These are phyloP conservation scores for Coniochaeta prunicola DNA, from an alignment of 2,329 filamentous ascomycete genomes.

Conservation along the genomic window DNA sequence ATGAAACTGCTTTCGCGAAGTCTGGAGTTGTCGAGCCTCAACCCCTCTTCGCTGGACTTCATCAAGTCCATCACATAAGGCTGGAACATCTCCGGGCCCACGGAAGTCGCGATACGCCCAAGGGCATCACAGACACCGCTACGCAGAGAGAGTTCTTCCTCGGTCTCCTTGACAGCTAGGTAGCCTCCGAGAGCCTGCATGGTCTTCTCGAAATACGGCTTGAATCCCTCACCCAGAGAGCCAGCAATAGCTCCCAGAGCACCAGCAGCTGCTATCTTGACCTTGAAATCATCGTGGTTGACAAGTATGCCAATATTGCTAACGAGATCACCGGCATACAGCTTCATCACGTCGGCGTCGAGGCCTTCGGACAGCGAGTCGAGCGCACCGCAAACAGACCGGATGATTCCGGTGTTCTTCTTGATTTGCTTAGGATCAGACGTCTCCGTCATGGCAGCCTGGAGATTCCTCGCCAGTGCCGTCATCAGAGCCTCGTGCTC, in stretches of 20 bases:
- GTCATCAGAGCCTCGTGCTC: constrained; percentile 82
- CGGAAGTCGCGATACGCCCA: constrained; percentile 84
- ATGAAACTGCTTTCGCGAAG: constrained; percentile 97
- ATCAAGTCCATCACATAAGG: constrained; percentile 87
- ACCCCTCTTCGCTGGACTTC: constrained; percentile 84
- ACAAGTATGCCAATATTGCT: constrained; percentile 80
- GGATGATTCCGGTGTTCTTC: constrained; percentile 78
- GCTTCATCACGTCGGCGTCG: constrained; percentile 70
- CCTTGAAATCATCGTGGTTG: constrained; percentile 75
- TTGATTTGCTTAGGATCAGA: constrained; percentile 58
- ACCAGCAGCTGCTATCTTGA: constrained; percentile 83
- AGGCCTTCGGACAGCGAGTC: constrained; percentile 86
- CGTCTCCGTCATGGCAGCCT: constrained; percentile 64
- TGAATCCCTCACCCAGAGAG: constrained; percentile 74
- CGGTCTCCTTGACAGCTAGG: constrained; percentile 77
- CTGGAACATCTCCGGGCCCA: constrained; percentile 80
- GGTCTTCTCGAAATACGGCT: constrained; percentile 84
- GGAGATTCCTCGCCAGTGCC: constrained; percentile 80
- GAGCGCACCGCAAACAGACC: constrained; percentile 81
- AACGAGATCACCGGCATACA: constrained; percentile 77
- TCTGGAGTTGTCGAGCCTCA: constrained; percentile 80
- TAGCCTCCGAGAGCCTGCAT: constrained; percentile 86
- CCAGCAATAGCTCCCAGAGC: constrained; percentile 87
- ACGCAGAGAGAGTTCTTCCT: constrained; percentile 84
- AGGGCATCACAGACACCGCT: constrained; percentile 88